Evolutionary conservation across 306 rosid species (phyloP).

Genomic region (Trichosanthes cucumerina): DNA sequence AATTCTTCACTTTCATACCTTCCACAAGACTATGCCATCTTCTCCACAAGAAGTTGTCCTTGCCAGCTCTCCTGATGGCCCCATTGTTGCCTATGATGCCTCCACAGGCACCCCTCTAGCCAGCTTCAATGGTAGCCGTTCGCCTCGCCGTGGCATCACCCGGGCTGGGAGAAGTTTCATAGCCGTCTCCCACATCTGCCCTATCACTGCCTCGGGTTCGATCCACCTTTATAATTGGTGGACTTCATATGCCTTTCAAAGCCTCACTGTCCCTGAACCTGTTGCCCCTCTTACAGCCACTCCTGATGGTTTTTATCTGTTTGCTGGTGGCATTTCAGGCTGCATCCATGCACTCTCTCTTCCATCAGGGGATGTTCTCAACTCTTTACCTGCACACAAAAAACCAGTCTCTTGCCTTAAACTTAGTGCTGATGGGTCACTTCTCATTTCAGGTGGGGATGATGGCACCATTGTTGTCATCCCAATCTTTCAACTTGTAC

Average conservation of each 20-base stretch:
- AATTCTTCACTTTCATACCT: background rate
- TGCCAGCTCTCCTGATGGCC: slow-evolving; percentile 50
- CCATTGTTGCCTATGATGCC: slow-evolving; percentile 37
- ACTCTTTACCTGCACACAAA: slow-evolving; percentile 25
- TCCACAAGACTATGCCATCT: slow-evolving; percentile 25
- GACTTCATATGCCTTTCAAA: slow-evolving; percentile 28
- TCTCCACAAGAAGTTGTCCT: slow-evolving; percentile 41
- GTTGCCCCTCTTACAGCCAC: slow-evolving; percentile 51
- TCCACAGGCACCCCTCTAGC: slow-evolving; percentile 27
- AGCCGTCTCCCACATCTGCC: slow-evolving; percentile 46
- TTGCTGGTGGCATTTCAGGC: slow-evolving; percentile 68
- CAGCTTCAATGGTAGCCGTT: slow-evolving; percentile 30
- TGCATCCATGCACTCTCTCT: slow-evolving; percentile 30
- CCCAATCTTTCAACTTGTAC: slow-evolving; percentile 44
- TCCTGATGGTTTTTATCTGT: slow-evolving; percentile 31
- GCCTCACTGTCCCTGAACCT: slow-evolving; percentile 42
- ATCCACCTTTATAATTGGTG: slow-evolving; percentile 61
- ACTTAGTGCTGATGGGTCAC: slow-evolving; percentile 46
- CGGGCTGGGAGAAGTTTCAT: slow-evolving; percentile 24
- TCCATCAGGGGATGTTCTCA: slow-evolving; percentile 42
- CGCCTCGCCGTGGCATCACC: slow-evolving; percentile 41
- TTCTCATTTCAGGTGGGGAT: slow-evolving; percentile 52
- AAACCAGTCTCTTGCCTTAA: slow-evolving; percentile 43
- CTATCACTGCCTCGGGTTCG: slow-evolving; percentile 40
- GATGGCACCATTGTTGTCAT: slow-evolving; percentile 49